Evolutionary conservation across 208 protist genomes (phyloP), one percentile per base, ranked within the genome.

Genomic region (Endotrypanum monterogeii): DNA sequence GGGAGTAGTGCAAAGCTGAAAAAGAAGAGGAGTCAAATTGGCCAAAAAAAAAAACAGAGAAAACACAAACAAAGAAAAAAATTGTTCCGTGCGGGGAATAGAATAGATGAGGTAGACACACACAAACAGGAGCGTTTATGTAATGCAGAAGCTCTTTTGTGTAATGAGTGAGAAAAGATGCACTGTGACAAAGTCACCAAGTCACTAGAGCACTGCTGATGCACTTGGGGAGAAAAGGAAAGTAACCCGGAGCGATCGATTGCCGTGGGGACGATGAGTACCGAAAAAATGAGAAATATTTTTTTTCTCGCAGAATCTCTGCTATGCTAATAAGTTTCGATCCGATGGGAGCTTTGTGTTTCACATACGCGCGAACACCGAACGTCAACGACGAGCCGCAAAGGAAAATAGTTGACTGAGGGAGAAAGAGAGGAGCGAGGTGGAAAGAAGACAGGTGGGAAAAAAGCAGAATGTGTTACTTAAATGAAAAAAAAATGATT

Each of bases 1-100:
- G 23, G 62, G 77, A 76, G 37, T 41, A 73, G 51, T 67, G 68
- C 7, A 41, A 73, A 37, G 65, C 28, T 73, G 72, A 69, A 55
- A n/a, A 30, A 14, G 54, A 18, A 56, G 55, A 61, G 78, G 46
- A 68, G 56, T 5, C 41, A 58, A 75, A 50, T 76, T 16, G 52
- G 62, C 9, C n/a, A 67, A 79, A 57, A 11, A 28, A 55, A 54
- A 44, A 28, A 71, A 57, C 25, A 50, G 46, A 67, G 41, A 67
- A 55, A 35, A 56, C 63, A 30, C 50, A 55, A 35, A 56, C 63
- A 30, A 72, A 28, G 37, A 73, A 56, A 67, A 73, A 79, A 71
- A 79, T 75, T 81, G 20, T 44, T 37, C 32, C 14, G 35, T 63
- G 44, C n/a, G 58, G 35, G n/a, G 35, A 46, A 44, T 16, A 25